Evolutionary conservation across 495 filamentous ascomycete species (phyloP), one percentile per base, ranked within the genome.

Genomic region (Terfezia claveryi): DNA sequence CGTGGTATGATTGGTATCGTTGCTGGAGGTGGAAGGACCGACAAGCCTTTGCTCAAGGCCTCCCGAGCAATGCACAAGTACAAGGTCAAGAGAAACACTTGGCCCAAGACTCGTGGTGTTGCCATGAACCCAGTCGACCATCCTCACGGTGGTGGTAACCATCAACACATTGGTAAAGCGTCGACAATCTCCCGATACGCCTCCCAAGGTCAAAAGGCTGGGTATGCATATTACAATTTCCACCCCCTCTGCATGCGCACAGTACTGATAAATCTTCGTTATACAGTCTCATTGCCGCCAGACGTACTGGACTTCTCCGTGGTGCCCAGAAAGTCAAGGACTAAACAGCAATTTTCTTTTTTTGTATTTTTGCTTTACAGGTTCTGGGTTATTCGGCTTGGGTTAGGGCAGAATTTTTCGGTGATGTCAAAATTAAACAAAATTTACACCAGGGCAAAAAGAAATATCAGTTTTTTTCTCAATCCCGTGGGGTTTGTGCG

Each of bases 21-120:
- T 64, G 92, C 92, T 66, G 91, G 91, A 75, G 91, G 91, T 80
- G 91, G 92, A 72, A 78, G 91, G 72, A 99, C 91, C 68, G 91
- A 99, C 79, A 99, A 99, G 79, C 91, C 91, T 65, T 74, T 99
- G 67, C 78, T 99, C 63, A 98, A 96, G 86, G 89, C 89, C 62
- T 94, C 88, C 61, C 85, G 89, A 68, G 89, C 89, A 67, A 94
- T 91, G 84, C 86, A 94, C 71, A 96, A 98, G 83, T 96, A 93
- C 77, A 86, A 85, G 62, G 91, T 93, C 75, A 99, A 99, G 86
- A 84, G 92, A 69, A 96, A 96, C 85, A 85, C 79, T 67, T 96
- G 92, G 91, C 91, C 92, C 71, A 96, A 92, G 84, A 99, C 91
- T 79, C 88, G 91, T 87, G 91, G 91, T 92, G 91, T 99, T 79